These are phyloP conservation scores for Pelargonium nanum DNA, from an alignment of 345 rosid species.

Conservation along the genomic window DNA sequence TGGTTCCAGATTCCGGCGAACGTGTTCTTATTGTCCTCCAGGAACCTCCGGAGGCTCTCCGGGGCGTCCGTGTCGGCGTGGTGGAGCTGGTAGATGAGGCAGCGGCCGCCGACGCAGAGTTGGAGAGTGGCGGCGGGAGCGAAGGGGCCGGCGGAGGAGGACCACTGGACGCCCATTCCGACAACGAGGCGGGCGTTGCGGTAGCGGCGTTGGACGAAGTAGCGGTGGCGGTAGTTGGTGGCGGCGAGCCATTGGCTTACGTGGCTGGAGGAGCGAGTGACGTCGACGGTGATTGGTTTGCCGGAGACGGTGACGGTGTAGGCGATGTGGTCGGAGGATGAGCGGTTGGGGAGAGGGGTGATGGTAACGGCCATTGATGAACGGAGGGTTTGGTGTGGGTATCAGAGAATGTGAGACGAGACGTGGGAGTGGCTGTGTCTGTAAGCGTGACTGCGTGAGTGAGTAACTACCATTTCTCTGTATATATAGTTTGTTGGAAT, in stretches of 20 bases:
- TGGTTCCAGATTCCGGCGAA: conserved; percentile 12
- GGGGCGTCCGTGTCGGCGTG: conserved; percentile 9
- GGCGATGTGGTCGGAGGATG: background rate
- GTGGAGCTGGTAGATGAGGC: conserved; percentile 25
- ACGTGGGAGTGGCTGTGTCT: too few relatives aligned
- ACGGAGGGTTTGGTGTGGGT: background rate
- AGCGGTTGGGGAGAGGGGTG: background rate
- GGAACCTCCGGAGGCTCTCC: too few relatives aligned
- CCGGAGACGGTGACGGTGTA: conserved; percentile 19
- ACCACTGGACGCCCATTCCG: conserved; percentile 27
- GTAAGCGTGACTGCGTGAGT: too few relatives aligned
- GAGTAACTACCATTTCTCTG: too few relatives aligned
- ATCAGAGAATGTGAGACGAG: background rate
- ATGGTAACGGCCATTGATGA: background rate
- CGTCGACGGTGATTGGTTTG: conserved; percentile 8
- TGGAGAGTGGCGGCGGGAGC: conserved; percentile 18
- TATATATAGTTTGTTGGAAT: too few relatives aligned
- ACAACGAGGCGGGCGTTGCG: conserved; percentile 14
- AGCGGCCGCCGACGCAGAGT: conserved; percentile 18
- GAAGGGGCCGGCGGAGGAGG: background rate
- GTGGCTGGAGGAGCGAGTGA: conserved; percentile 16
- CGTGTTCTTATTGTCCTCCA: too few relatives aligned
- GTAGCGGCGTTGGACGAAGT: too few relatives aligned
- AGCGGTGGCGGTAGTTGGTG: background rate
- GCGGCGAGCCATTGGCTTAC: conserved; percentile 17